Base-by-base conservation (phyloP, 2,329 filamentous ascomycete species). In the Purpureocillium takamizusanense region DNA sequence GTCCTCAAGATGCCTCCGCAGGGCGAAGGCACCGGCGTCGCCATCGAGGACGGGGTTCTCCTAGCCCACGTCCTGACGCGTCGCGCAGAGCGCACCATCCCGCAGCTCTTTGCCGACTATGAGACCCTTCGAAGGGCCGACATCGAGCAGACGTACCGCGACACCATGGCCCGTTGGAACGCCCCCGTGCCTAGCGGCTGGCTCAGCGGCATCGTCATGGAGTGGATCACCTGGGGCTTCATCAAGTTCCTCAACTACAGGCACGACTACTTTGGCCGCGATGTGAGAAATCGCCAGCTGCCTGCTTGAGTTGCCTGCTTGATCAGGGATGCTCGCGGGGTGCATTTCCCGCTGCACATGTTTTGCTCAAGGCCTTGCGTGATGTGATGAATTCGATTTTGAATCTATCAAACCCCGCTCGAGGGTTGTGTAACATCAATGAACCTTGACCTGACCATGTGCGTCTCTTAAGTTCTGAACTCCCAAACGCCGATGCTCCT, bases 1-100 rank as follows among this genome's bases (percentile, higher is more conserved):
- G n/a, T n/a, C n/a, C n/a, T n/a, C n/a, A n/a, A 57, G 53, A 72
- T 72, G 68, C 66, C 68, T 4, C 67, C 69, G 3, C 67, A 70
- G 41, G 69, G 69, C 10, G 68, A 72, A 43, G 61, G 58, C 25
- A 71, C 67, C 4, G 69, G 69, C 13, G 64, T 72, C 27, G 66
- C 71, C 9, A 70, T 73, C 43, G 69, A 72, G 51, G 69, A 72
- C 47, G 69, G 63, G 2, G 64, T 71, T 28, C 50, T 72, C 38
- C 63, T 72, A 50, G 61, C 67, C 13, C 51, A 50, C 25, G 44
- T 59, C 13, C 41, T 57, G 9, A 36, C 36, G 10, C 42, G 45
- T 3, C 41, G 42, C 16, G 30, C 37, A 11, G 42, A 42, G 2
- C 44, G 43, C 18, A 52, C 51, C 4, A 57, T 70, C 29, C 57